Evolutionary conservation across 2,329 filamentous ascomycete species (phyloP).

Genomic region (Ceratocystis destructans): DNA sequence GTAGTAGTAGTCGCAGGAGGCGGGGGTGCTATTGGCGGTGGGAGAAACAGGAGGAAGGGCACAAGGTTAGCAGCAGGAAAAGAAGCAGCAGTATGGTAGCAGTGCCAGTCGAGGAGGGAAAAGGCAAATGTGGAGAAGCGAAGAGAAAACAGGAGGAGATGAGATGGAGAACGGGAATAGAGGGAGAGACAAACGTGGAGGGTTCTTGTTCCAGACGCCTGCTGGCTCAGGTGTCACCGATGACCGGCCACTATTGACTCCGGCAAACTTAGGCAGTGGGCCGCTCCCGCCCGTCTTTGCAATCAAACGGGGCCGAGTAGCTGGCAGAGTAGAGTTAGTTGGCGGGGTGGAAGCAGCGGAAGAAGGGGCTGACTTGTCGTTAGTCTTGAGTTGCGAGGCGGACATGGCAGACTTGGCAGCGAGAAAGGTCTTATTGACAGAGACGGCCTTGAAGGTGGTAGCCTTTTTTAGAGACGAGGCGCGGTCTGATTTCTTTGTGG

Average conservation of each 20-base stretch:
- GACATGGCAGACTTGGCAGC: conserved; percentile 48
- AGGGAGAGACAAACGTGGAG: conserved; percentile 43
- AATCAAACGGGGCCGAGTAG: conserved; percentile 56
- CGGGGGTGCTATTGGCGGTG: not conserved
- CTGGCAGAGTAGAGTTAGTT: conserved; percentile 33
- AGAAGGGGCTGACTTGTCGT: conserved; percentile 36
- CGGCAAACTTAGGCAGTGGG: conserved; percentile 32
- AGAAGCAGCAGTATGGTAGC: too few relatives aligned
- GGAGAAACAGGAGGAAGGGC: not conserved
- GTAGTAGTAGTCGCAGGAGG: conserved; percentile 21
- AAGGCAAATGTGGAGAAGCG: not conserved
- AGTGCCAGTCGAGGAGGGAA: too few relatives aligned
- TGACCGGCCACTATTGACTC: conserved; percentile 41
- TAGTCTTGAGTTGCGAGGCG: conserved; percentile 34
- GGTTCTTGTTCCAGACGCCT: conserved; percentile 81
- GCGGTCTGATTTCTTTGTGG: conserved; percentile 42
- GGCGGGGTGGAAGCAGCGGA: conserved; percentile 29
- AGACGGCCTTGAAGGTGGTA: conserved; percentile 69
- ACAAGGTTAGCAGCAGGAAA: not conserved
- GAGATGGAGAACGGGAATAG: not conserved
- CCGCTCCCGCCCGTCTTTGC: conserved; percentile 56
- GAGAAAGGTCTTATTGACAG: conserved; percentile 72
- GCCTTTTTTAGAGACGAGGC: conserved; percentile 57
- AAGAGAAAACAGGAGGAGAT: not conserved
- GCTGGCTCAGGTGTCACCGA: conserved; percentile 55